Base-by-base conservation (phyloP, 169 alveolate genomes). In the Cryptosporidium felis region DNA sequence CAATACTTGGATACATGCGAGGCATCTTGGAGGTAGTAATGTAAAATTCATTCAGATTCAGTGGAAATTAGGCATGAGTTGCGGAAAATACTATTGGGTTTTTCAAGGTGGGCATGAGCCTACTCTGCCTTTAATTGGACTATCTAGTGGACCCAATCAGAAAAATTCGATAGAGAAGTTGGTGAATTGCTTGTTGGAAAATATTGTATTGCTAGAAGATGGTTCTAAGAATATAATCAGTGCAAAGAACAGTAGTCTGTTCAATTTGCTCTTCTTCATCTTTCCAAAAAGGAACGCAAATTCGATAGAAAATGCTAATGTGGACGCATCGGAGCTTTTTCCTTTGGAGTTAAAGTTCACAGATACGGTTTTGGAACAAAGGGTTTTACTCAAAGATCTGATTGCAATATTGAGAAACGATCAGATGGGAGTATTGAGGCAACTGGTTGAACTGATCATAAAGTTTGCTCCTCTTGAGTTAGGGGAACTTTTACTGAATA, bases 381-480 rank as follows among this genome's bases (percentile, higher is more conserved):
- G 36, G 34, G 28, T 62, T 12, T 32, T 49, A 14, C 49, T 65
- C 30, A 30, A 53, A 10, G 81, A 65, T 65, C 59, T 65, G 32
- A 44, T 65, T 44, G 8, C 38, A n/a, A 5, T 45, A 8, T 28
- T 65, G 12, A 62, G 49, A n/a, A 47, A 30, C 16, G 9, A 47
- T 8, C 45, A 65, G 18, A 28, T 46, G 6, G 45, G 28, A 18
- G 62, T 49, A 28, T 56, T 56, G 34, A 47, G 32, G 14, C 26
- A 49, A 5, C 42, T 65, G 34, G 23, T 28, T n/a, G 30, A 32
- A 6, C 49, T 46, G 12, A 36, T 65, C n/a, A 32, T 65, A n/a
- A 65, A 65, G n/a, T 53, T 51, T 21, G 21, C 34, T 36, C 85
- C 85, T 21, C 58, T 61, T 2, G 65, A 74, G 32, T 21, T 74